Conservation (phyloP, 495 filamentous ascomycete species). For the Podospora pseudocomata region DNA sequence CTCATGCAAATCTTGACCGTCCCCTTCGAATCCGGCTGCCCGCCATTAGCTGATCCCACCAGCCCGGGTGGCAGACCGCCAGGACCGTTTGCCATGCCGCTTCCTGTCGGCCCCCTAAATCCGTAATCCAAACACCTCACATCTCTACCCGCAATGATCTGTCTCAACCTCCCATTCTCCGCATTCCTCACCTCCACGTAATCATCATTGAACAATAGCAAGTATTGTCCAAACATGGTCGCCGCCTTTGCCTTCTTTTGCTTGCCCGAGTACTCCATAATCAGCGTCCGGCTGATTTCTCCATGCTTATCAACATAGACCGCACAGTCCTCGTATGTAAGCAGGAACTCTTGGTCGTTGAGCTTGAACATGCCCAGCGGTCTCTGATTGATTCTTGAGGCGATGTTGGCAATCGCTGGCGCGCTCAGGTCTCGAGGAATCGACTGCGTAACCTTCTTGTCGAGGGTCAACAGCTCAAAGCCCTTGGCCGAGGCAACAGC, state of each 20-base stretch:
- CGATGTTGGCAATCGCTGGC: conserved; percentile 74
- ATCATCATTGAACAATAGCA: conserved; percentile 78
- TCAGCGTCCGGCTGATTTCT: conserved; percentile 83
- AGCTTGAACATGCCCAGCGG: conserved; percentile 96
- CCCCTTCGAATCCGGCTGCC: conserved; percentile 41
- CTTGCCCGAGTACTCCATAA: conserved; percentile 96
- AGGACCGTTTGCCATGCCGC: conserved; percentile 12
- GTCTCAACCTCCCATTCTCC: conserved; percentile 86
- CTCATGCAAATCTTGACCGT: conserved; percentile 94
- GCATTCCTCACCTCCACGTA: conserved; percentile 97
- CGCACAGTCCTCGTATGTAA: conserved; percentile 91
- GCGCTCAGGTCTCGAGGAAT: conserved; percentile 75
- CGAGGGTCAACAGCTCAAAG: conserved; percentile 93
- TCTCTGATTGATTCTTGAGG: conserved; percentile 72
- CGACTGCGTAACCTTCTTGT: conserved; percentile 89
- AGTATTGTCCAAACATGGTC: conserved; percentile 77
- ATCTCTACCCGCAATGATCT: conserved; percentile 89
- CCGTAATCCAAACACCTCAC: conserved; percentile 88
- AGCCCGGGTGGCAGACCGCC: conserved; percentile 13
- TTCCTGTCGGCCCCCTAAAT: conserved; percentile 52
- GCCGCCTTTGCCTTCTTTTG: conserved; percentile 68
- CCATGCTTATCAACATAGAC: conserved; percentile 98
- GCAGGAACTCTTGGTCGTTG: conserved; percentile 85
- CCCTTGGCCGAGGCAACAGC: conserved; percentile 86
- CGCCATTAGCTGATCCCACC: background rate